Evolutionary conservation across 148 eudicot genomes (phyloP), one percentile per base, ranked within the genome.

Genomic region (Dysphania ambrosioides): DNA sequence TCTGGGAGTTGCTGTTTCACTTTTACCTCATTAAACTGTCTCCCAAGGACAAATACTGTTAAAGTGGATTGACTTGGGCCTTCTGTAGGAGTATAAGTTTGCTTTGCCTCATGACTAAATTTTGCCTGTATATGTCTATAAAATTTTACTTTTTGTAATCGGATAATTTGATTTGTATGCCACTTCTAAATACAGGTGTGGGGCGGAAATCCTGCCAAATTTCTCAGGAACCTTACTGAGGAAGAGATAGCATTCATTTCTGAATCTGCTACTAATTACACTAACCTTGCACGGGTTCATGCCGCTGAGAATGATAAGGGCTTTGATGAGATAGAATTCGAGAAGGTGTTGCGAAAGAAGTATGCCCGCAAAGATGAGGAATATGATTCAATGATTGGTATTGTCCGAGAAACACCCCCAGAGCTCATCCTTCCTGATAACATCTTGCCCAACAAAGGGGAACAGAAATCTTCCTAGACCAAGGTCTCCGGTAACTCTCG

Each of bases 181-280:
- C 66, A 65, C 66, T 30, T 59, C 6, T 60, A 27, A 23, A 82
- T 70, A 51, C 85, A 85, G 87, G 83, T 85, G 21, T 85, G 87
- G 87, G 87, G 83, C 24, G 87, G 98, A 31, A 94, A 94, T 78
- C 98, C 98, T 29, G 98, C 98, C 64, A 94, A 88, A 77, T 94
- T 89, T 78, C 77, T 94, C 77, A 86, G 98, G 83, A 91, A 94
- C 83, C 93, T 94, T 66, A 91, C 90, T 34, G 91, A 87, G 66
- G 96, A 94, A 56, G 98, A 94, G 83, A 85, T 89, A 31, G 91
- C 90, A 26, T 91, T 88, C 90, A 91, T 94, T 49, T 70, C 96
- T 15, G 82, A 89, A 69, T 94, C 98, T 38, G 98, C 98, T 47
- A 74, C 80, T 24, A 91, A 88, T 76, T 91, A 94, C 70, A 29